phyloP scores from a whole-genome alignment of 2,329 filamentous ascomycete species.

The Trichoderma gracile region DNA sequence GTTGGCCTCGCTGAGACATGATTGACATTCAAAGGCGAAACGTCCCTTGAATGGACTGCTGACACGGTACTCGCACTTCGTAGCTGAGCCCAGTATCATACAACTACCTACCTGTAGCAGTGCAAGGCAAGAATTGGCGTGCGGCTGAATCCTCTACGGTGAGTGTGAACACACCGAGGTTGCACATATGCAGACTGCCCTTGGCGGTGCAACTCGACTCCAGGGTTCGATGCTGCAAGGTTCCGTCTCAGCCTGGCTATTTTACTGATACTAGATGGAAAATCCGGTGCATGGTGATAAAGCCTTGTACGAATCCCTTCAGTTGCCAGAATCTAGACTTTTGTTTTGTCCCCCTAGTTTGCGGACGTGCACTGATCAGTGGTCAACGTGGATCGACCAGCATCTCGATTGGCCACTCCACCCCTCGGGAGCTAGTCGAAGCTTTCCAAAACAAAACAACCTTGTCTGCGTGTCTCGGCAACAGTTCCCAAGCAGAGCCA shows the following conservation, averaged over 20 bases:
- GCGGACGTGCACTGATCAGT: neutral
- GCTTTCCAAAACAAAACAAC: neutral
- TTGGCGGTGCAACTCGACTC: neutral
- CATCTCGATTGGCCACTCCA: neutral
- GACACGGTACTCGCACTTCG: neutral
- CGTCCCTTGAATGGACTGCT: neutral
- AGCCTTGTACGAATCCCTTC: neutral
- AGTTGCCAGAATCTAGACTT: neutral
- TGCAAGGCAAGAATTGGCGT: neutral
- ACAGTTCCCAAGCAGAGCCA: neutral
- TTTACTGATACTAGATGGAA: neutral
- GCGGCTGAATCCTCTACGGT: neutral
- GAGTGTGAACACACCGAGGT: neutral
- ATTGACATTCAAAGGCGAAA: neutral
- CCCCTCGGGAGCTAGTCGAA: neutral
- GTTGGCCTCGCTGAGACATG: neutral
- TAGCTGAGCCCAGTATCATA: neutral
- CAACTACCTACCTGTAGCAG: no score
- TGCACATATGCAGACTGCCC: neutral
- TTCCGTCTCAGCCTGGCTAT: neutral
- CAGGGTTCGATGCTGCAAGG: neutral
- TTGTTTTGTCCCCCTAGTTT: neutral
- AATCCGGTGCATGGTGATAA: no score
- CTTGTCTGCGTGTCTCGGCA: neutral
- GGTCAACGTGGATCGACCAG: constrained; percentile 1